Conservation (phyloP, 179 eudicot species). For the Heliamphora pulchella region DNA sequence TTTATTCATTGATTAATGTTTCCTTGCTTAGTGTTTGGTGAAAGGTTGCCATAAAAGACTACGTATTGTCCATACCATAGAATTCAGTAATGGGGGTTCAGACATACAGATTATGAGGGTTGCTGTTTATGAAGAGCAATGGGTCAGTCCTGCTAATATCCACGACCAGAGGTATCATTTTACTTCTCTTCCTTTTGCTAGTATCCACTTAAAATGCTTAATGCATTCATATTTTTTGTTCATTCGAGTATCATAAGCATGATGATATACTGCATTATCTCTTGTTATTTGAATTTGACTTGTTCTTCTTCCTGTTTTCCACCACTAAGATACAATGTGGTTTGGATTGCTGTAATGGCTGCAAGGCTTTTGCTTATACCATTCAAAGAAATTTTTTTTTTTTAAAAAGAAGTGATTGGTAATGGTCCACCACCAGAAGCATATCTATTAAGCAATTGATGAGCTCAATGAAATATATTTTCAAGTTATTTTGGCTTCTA, state of each 20-base stretch:
- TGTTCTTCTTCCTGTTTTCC: slow-evolving; percentile 5
- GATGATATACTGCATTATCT: slow-evolving; percentile 1
- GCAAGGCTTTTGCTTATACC: background rate
- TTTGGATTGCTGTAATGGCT: slow-evolving; percentile 3
- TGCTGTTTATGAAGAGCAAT: slow-evolving; percentile 94
- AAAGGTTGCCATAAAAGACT: slow-evolving; percentile 97
- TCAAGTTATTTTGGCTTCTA: background rate
- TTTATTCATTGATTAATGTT: slow-evolving; percentile 17
- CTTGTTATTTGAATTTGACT: slow-evolving; percentile 1
- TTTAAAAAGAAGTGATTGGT: background rate
- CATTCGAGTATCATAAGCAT: background rate
- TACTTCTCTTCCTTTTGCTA: background rate
- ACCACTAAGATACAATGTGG: background rate
- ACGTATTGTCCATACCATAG: slow-evolving; percentile 90
- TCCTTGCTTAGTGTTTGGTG: slow-evolving; percentile 70
- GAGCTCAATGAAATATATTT: background rate
- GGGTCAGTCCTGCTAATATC: slow-evolving; percentile 79
- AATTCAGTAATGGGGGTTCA: slow-evolving; percentile 79
- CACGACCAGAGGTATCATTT: slow-evolving; percentile 54
- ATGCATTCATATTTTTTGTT: background rate
- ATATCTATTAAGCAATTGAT: background rate
- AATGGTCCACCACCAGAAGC: background rate
- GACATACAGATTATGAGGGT: slow-evolving; percentile 89
- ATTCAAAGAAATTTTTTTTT: background rate
- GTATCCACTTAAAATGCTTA: background rate